These are phyloP conservation scores for Phoma sp. DNA, from an alignment of 2,329 filamentous ascomycete species.

Conservation along the genomic window DNA sequence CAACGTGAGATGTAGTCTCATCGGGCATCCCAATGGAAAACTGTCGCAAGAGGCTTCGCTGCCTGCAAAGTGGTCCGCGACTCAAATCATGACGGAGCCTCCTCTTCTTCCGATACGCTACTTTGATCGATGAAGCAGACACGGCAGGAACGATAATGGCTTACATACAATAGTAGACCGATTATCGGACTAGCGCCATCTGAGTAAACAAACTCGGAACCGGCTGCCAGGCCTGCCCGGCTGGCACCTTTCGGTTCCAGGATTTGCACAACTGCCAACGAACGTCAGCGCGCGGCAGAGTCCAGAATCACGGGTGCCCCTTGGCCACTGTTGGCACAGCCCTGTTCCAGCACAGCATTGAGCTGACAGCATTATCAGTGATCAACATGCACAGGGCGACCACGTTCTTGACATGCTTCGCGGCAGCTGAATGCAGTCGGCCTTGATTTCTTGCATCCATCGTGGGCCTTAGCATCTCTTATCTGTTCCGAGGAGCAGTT, in stretches of 20 bases:
- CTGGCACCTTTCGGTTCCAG: constrained; percentile 1
- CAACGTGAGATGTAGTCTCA: too few relatives aligned
- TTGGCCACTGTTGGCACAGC: constrained; percentile 8
- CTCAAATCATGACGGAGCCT: too few relatives aligned
- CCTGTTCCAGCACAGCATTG: neutral
- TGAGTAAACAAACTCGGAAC: neutral
- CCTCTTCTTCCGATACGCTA: constrained; percentile 6
- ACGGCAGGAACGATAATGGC: constrained; percentile 9
- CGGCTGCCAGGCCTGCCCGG: neutral
- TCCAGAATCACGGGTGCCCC: constrained; percentile 5
- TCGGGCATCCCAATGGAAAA: too few relatives aligned
- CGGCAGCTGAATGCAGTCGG: neutral
- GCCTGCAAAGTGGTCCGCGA: too few relatives aligned
- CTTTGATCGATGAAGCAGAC: neutral
- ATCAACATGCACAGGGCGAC: constrained; percentile 7
- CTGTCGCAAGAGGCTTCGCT: too few relatives aligned
- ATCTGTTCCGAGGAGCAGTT: constrained; percentile 5
- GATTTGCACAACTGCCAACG: constrained; percentile 2
- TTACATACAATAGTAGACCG: neutral
- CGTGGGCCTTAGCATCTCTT: constrained; percentile 2
- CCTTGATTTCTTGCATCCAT: constrained; percentile 7
- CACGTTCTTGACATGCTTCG: constrained; percentile 2
- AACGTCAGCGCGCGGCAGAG: constrained; percentile 14
- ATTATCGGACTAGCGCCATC: constrained; percentile 7
- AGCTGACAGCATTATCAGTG: constrained; percentile 9